Base-by-base conservation (phyloP, 352 stramenopile species). In the Thraustochytrium sp. region DNA sequence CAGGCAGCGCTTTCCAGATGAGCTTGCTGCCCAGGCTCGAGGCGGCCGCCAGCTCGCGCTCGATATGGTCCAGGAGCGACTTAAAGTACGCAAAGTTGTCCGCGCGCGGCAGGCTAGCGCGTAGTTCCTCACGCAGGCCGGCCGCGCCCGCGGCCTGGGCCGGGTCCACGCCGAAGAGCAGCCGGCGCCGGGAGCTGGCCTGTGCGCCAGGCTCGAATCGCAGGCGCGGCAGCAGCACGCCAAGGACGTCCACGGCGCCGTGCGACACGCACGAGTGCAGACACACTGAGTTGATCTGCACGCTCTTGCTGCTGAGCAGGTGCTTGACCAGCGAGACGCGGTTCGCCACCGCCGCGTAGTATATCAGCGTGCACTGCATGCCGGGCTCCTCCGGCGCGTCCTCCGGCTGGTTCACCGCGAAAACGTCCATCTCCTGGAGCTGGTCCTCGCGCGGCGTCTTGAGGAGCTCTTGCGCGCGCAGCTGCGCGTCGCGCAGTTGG, bases 31-130 rank as follows among this genome's bases (percentile, higher is more conserved):
- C 49, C 11, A 38, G 5, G n/a, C 26, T 55, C n/a, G 63, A n/a
- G 3, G 42, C n/a, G 5, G 31, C 36, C 9, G 38, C 34, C 5
- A 82, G 37, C 54, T 82, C 74, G 11, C 18, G 21, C 37, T 73
- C 56, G 61, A 82, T 82, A 51, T 82, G 74, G 21, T 59, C 74
- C 9, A 82, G 55, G 26, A 82, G 48, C 21, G 74, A 82, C 34
- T 82, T 37, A 49, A 82, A 82, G 74, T 82, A 82, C 9, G n/a
- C 9, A 82, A 82, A 82, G 74, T 76, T 73, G 40, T 82, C 56
- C 5, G 51, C 56, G 31, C 29, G 48, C 8, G 74, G 74, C 38
- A 54, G 26, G 42, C 34, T 21, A n/a, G 37, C 74, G 0, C 23
- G n/a, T 13, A 55, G 46, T 4, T 23, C 8, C 37, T 11, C 40